These are phyloP conservation scores for Chloromonas sp. DNA, from an alignment of 163 green algal genomes.

Conservation along the genomic window DNA sequence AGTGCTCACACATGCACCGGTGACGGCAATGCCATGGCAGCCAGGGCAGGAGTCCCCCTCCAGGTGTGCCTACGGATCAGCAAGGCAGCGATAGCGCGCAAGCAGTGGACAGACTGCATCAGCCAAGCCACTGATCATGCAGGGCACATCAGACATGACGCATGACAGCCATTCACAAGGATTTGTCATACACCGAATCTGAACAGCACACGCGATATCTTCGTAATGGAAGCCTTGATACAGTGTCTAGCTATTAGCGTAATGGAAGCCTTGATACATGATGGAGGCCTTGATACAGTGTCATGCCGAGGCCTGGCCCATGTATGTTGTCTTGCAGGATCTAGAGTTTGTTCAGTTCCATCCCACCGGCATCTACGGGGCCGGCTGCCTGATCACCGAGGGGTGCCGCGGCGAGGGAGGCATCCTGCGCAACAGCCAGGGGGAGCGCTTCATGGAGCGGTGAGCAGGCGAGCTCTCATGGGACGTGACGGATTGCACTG, in stretches of 20 bases:
- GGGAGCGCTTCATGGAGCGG: slow-evolving; percentile 99
- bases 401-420: slow-evolving; percentile 91
- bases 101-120: not conserved
- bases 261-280: too few species aligned
- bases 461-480: slow-evolving; percentile 23
- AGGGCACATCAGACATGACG: too few species aligned
- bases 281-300: too few species aligned
- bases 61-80: not conserved
- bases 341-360: slow-evolving; percentile 99
- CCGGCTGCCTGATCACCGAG: slow-evolving; percentile 99
- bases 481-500: not conserved
- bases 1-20: slow-evolving; percentile 97
- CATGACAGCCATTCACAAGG: too few species aligned
- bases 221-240: too few species aligned
- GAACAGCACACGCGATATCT: too few species aligned
- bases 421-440: slow-evolving; percentile 94
- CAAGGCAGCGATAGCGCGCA: not conserved
- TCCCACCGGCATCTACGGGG: slow-evolving; percentile 98
- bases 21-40: slow-evolving; percentile 93
- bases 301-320: not conserved
- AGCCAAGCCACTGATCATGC: too few species aligned
- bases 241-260: too few species aligned
- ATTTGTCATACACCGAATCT: too few species aligned
- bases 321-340: slow-evolving; percentile 71
- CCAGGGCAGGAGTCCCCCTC: slow-evolving; percentile 67